phyloP scores from a whole-genome alignment of 2,329 filamentous ascomycete genomes.

The Stachybotrys echinatus region DNA sequence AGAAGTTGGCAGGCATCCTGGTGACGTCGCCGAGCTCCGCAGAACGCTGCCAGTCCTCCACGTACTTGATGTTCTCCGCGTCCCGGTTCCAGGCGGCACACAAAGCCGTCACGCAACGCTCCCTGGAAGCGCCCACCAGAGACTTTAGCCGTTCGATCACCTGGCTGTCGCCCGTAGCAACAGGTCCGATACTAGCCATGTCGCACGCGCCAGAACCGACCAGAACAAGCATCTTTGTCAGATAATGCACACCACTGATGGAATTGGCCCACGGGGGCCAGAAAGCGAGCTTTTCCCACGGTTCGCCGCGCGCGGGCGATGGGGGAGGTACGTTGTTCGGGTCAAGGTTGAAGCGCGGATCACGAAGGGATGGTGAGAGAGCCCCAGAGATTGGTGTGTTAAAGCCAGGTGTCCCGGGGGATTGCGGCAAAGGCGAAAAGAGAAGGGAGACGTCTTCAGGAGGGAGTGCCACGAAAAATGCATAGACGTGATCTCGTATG shows the following conservation, averaged over 20 bases:
- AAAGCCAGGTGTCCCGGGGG: constrained; percentile 37
- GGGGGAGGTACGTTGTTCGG: constrained; percentile 69
- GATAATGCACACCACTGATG: constrained; percentile 83
- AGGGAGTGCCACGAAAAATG: constrained; percentile 83
- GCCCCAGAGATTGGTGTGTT: constrained; percentile 38
- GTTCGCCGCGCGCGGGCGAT: constrained; percentile 72
- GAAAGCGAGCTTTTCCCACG: constrained; percentile 92
- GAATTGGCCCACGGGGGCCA: constrained; percentile 94
- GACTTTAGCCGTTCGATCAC: constrained; percentile 68
- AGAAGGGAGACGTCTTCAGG: constrained; percentile 86
- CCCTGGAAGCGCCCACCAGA: constrained; percentile 73
- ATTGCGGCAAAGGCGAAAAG: constrained; percentile 71
- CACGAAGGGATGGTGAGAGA: constrained; percentile 43
- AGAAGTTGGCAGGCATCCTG: constrained; percentile 81
- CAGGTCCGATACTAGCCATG: constrained; percentile 68
- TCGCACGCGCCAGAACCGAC: constrained; percentile 86
- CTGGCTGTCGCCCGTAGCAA: constrained; percentile 49
- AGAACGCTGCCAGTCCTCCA: constrained; percentile 90
- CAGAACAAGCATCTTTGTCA: constrained; percentile 74
- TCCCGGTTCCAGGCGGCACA: constrained; percentile 92
- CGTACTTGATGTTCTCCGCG: constrained; percentile 82
- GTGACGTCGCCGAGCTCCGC: constrained; percentile 81
- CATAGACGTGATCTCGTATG: constrained; percentile 71
- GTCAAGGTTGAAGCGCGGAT: constrained; percentile 77
- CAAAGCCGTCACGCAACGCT: constrained; percentile 78